These are phyloP conservation scores for Blastobotrys elegans DNA, from an alignment of 1,139 yeast species.

Conservation along the genomic window DNA sequence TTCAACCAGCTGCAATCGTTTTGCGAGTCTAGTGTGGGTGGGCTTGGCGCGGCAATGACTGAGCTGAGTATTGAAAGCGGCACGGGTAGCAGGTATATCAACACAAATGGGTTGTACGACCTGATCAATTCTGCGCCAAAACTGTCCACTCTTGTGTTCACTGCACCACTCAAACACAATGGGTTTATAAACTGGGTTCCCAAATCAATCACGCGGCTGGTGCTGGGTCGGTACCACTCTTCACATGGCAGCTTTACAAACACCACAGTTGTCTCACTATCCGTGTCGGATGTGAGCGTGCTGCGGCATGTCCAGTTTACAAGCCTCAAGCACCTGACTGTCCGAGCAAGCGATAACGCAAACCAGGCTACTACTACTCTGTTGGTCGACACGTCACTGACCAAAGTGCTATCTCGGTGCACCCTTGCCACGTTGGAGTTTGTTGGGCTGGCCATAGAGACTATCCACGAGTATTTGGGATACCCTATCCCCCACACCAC, in stretches of 20 bases:
- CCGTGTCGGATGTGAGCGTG: not conserved
- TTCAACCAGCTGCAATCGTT: not conserved
- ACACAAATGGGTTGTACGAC: not conserved
- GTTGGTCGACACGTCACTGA: not conserved
- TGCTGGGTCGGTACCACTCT: not conserved
- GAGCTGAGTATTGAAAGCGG: not conserved
- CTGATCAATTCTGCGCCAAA: not conserved
- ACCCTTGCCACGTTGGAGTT: not conserved
- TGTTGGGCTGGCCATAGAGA: not conserved
- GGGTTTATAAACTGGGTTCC: conserved; percentile 5
- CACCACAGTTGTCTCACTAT: not conserved
- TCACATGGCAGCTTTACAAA: not conserved
- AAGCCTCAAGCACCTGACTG: not conserved
- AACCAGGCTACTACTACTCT: not conserved
- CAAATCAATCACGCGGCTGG: not conserved
- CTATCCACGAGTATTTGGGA: not conserved
- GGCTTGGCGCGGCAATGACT: not conserved
- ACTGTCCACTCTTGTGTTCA: not conserved
- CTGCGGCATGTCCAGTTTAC: conserved; percentile 1
- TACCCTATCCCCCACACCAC: not conserved
- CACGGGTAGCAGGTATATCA: not conserved
- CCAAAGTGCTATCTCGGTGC: not conserved
- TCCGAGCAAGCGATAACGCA: not conserved
- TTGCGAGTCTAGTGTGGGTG: not conserved
- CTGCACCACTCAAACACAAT: conserved; percentile 1